Base-by-base conservation (phyloP, 2,329 filamentous ascomycete genomes). In the Aspergillus pseudoviridinutans region DNA sequence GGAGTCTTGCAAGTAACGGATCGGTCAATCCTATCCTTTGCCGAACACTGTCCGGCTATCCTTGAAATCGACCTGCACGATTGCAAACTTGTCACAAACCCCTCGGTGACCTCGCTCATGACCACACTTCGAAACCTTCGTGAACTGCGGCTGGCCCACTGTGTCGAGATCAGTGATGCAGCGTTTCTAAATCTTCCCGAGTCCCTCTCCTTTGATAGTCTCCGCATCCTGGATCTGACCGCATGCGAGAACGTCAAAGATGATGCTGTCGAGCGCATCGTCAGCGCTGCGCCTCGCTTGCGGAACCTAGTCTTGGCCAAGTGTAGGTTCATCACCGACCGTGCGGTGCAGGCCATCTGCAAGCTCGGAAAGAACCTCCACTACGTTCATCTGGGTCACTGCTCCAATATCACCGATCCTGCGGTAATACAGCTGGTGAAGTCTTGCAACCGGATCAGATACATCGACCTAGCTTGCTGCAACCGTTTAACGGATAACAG, bases 381-480 rank as follows among this genome's bases (percentile, higher is more conserved):
- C 74, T 97, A 96, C 72, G 88, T 99, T 53, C 94, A 99, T 70
- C 82, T 99, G 1, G 94, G 94, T 9, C 94, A 99, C 73, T 99
- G 94, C 74, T 85, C 86, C 28, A 87, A 92, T 50, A 92, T 99
- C 69, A 97, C 93, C 0, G 94, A 99, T 69, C 82, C 87, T 38
- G 92, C 91, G 1, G 91, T 99, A 20, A 89, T 90, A 66, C 87
- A 87, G 55, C 81, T 99, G 32, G 91, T 97, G 42, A 87, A 88
- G 64, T 81, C 81, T 54, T 99, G 94, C 80, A 97, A 93, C 68
- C 86, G 94, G 25, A 97, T 99, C 64, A 85, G 94, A 55, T 99
- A 99, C 72, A 99, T 99, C 62, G 94, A 99, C 71, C 79, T 99
- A 47, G 94, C 94, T n/a, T 97, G 94, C 77, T 99, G 94, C 75